Conservation (phyloP, 257 asterid genomes). For the Gentiana dahurica region DNA sequence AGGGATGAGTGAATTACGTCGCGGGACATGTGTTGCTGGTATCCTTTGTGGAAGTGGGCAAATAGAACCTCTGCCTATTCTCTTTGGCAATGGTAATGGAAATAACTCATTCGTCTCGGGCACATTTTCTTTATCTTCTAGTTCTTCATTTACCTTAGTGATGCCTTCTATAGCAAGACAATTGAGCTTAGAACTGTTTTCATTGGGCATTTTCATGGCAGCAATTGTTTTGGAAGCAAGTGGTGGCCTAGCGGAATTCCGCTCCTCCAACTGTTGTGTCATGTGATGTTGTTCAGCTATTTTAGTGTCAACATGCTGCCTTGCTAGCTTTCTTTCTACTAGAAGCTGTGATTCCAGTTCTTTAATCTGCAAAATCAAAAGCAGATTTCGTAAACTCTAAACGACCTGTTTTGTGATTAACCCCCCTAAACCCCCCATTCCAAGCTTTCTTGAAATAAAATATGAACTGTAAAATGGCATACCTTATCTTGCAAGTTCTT, state of each 20-base stretch:
- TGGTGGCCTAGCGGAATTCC: conserved; percentile 44
- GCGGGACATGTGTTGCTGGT: conserved; percentile 27
- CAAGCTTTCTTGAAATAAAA: background rate
- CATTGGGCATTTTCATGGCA: conserved; percentile 16
- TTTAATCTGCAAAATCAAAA: conserved; percentile 48
- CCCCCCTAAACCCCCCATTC: background rate
- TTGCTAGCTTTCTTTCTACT: conserved; percentile 83
- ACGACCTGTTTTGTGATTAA: background rate
- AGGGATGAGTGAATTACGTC: conserved; percentile 73
- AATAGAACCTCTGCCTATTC: conserved; percentile 36
- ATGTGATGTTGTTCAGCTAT: conserved; percentile 49
- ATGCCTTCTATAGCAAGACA: conserved; percentile 25
- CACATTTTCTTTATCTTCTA: conserved; percentile 61
- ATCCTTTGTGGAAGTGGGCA: conserved; percentile 20
- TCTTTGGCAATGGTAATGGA: conserved; percentile 37
- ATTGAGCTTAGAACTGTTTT: conserved; percentile 32
- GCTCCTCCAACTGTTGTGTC: conserved; percentile 44
- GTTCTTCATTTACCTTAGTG: conserved; percentile 18
- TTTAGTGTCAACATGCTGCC: conserved; percentile 74
- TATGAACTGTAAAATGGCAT: background rate
- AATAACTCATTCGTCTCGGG: conserved; percentile 36
- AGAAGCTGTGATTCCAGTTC: conserved; percentile 86
- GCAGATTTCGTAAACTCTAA: background rate
- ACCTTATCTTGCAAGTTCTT: conserved; percentile 94
- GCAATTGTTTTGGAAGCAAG: conserved; percentile 37